Evolutionary conservation across 371 early-diverging fungal genomes (phyloP), one percentile per base, ranked within the genome.

Genomic region (Mucor velutinosus): DNA sequence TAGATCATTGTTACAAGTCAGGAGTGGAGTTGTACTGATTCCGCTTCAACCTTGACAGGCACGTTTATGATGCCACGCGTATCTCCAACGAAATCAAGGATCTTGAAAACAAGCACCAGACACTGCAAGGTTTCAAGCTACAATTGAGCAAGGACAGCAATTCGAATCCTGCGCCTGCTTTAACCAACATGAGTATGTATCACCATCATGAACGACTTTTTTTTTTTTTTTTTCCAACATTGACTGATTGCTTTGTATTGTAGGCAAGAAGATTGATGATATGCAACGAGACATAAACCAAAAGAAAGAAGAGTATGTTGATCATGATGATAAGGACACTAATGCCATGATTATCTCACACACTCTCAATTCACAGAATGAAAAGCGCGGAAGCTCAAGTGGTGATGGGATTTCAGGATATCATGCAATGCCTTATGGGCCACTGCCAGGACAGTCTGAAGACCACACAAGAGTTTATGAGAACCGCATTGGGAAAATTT

Each of bases 11-110:
- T 37, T 37, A 7, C 33, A 3, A 33, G 33, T 8, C 37, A 11
- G 7, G 10, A 35, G 35, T 37, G 4, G 14, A 37, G 37, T 14
- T 14, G 14, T 11, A 14, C 14, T 37, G 37, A 37, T 35, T 30
- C 33, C 33, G 7, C 4, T 35, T 37, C 37, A 37, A 45, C 6
- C 45, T 19, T 45, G 45, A 53, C 35, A 69, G 69, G 33, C 49
- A 58, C 7, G 35, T 69, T 11, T 59, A 69, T 32, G 69, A 63
- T 37, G 47, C 64, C 1, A 51, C 64, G 19, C 69, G 59, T 29
- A 35, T 63, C 23, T 49, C 69, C 12, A 30, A 25, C 4, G 69
- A 69, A 21, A 51, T 69, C 5, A 58, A 30, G 14, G 30, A 19
- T 4, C 21, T 53, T 4, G 64, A 69, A 41, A 32, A 4, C 17